Percentiles rank a stretch among this genome's conserved stretches.
Evolutionary conservation across 2,329 filamentous ascomycete species (phyloP).

Genomic region (Bimuria novae-zelandiae): DNA sequence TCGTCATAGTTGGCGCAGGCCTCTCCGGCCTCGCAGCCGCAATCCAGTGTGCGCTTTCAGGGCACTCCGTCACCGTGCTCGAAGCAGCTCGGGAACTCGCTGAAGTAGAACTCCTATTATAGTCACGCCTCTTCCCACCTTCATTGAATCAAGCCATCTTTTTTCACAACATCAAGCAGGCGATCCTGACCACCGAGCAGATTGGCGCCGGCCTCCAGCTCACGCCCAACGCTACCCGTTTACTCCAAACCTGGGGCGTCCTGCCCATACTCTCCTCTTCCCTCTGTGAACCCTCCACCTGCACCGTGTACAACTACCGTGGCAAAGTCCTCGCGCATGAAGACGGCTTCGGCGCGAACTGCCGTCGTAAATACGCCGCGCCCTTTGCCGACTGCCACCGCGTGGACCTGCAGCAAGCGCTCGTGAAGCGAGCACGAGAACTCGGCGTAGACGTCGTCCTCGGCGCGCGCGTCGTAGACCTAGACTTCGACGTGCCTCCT

Average conservation of each 20-base stretch:
- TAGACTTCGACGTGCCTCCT: slow-evolving; percentile 52
- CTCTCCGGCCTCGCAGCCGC: slow-evolving; percentile 33
- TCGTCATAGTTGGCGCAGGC: slow-evolving; percentile 54
- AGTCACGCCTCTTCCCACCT: background rate
- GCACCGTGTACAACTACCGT: slow-evolving; percentile 61
- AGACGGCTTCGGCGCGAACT: slow-evolving; percentile 57
- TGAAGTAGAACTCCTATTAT: slow-evolving; percentile 38
- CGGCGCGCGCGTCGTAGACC: slow-evolving; percentile 51
- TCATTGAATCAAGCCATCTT: slow-evolving; percentile 2
- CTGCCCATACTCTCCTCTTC: slow-evolving; percentile 46
- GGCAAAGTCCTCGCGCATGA: slow-evolving; percentile 55
- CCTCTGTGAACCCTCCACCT: slow-evolving; percentile 51
- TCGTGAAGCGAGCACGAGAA: slow-evolving; percentile 57
- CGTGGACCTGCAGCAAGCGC: slow-evolving; percentile 62
- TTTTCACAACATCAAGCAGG: background rate
- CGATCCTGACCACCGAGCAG: slow-evolving; percentile 15
- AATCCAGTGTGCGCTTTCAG: slow-evolving; percentile 48
- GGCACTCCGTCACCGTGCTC: slow-evolving; percentile 48
- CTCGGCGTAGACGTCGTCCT: slow-evolving; percentile 59
- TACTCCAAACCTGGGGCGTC: slow-evolving; percentile 58
- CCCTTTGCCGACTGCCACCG: slow-evolving; percentile 67
- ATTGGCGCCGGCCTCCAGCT: slow-evolving; percentile 44
- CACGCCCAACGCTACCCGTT: slow-evolving; percentile 50
- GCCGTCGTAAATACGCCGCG: slow-evolving; percentile 59
- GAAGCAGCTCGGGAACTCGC: slow-evolving; percentile 49